phyloP scores from a whole-genome alignment of 2,329 filamentous ascomycete genomes.

The Cordyceps cicadae region DNA sequence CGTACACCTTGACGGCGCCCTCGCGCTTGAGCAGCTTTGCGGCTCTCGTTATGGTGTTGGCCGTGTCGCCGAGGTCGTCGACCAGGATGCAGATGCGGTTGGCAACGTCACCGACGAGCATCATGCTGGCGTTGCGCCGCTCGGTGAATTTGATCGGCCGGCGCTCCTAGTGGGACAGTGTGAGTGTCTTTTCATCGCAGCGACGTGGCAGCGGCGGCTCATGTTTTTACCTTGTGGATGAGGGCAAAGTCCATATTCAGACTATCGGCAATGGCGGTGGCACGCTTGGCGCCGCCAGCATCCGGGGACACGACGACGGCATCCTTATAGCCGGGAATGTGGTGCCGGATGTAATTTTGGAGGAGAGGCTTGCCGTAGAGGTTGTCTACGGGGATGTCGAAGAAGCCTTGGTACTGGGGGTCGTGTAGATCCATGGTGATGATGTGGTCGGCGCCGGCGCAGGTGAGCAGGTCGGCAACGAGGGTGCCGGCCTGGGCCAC shows the following conservation, averaged over 20 bases:
- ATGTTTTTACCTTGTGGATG: constrained; percentile 72
- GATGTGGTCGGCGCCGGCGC: constrained; percentile 90
- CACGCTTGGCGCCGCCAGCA: constrained; percentile 91
- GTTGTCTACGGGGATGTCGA: constrained; percentile 97
- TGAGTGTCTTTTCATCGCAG: constrained; percentile 15
- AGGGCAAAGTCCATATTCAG: constrained; percentile 92
- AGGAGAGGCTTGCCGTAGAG: constrained; percentile 76
- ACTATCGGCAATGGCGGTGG: constrained; percentile 88
- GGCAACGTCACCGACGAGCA: constrained; percentile 81
- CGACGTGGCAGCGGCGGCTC: background rate
- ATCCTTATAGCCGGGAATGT: constrained; percentile 75
- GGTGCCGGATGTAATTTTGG: constrained; percentile 64
- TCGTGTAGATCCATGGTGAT: constrained; percentile 98
- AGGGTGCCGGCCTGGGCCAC: constrained; percentile 94
- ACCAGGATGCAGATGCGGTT: constrained; percentile 80
- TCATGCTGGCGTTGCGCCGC: constrained; percentile 88
- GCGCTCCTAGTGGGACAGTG: constrained; percentile 55
- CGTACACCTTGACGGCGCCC: constrained; percentile 84
- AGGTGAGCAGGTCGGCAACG: constrained; percentile 87
- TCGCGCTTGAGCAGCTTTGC: constrained; percentile 96
- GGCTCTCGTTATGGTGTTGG: constrained; percentile 92
- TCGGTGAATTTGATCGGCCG: constrained; percentile 81
- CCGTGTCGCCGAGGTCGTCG: constrained; percentile 91
- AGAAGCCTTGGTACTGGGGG: constrained; percentile 96
- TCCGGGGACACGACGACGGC: constrained; percentile 94